A percentile compares a stretch with the other conserved stretches of the same genome.
Conservation (phyloP, 441 rosid genomes). For the Pelargonium hybrid region DNA sequence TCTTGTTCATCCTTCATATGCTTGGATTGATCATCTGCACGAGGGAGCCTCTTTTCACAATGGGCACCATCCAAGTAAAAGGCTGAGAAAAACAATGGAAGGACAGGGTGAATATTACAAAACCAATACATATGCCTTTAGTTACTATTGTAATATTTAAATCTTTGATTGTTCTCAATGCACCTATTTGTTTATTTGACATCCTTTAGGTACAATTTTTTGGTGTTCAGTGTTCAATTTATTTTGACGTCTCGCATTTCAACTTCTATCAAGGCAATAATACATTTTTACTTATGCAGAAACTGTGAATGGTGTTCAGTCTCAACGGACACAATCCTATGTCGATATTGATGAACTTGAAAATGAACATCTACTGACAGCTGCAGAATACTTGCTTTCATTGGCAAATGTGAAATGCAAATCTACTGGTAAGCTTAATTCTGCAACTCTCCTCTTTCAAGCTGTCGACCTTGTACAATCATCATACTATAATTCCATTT, state of each 20-base stretch:
- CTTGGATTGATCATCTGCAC: slow-evolving; percentile 69
- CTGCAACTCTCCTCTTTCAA: neutral
- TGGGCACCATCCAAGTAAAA: slow-evolving; percentile 58
- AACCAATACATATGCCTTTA: slow-evolving; percentile 1
- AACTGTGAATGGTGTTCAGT: slow-evolving; percentile 33
- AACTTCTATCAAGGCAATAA: slow-evolving; percentile 7
- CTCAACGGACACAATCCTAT: slow-evolving; percentile 36
- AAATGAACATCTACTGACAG: slow-evolving; percentile 65
- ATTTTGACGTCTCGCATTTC: neutral
- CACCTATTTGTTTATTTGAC: neutral
- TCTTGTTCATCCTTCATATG: slow-evolving; percentile 76
- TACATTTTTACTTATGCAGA: slow-evolving; percentile 24
- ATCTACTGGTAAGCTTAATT: slow-evolving; percentile 42
- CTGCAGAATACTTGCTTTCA: slow-evolving; percentile 76
- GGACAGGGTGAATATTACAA: slow-evolving; percentile 42
- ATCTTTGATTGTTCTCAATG: slow-evolving; percentile 2
- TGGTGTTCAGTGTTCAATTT: neutral
- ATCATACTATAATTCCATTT: neutral
- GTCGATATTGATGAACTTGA: slow-evolving; percentile 64
- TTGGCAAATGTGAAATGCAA: slow-evolving; percentile 59
- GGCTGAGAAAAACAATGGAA: slow-evolving; percentile 46
- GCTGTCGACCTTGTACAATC: neutral
- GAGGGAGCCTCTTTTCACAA: slow-evolving; percentile 32
- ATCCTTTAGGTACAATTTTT: slow-evolving; percentile 1
- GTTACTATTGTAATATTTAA: slow-evolving; percentile 7